Base-by-base conservation (phyloP, 148 eudicot species). In the Persicaria tinctoria region DNA sequence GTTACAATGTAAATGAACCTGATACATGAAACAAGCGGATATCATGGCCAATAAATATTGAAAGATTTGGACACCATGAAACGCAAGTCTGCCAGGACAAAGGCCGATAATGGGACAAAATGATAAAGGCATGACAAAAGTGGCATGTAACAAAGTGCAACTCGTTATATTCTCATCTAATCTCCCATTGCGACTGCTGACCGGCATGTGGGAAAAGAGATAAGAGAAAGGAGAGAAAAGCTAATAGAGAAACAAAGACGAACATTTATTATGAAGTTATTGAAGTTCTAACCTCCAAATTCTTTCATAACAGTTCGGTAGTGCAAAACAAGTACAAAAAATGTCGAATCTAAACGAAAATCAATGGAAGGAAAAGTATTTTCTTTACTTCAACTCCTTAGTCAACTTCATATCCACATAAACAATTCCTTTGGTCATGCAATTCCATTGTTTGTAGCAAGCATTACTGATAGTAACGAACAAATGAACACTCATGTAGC, bases 391-490 rank as follows among this genome's bases (percentile, higher is more conserved):
- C 38, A 64, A 9, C 6, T 64, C 46, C 8, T 14, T 41, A 14
- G 14, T n/a, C 47, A 41, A 5, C 0, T 23, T 66, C 32, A 38
- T 47, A 41, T 66, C 70, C 14, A 60, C 6, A 38, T 41, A 13
- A 27, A 23, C 68, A 38, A 60, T 23, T 60, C 68, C 68, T 60
- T 60, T 44, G 27, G 44, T 12, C 68, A 60, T 60, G 68, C 68
- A 60, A 8, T 14, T 17, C 18, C 64, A 57, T 6, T 6, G 12
- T 60, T 3, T 23, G 44, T 23, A 23, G 44, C 68, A 60, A 23
- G 68, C 68, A 20, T 23, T 27, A 20, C 14, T 23, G 44, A 60
- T 41, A 60, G 68, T 41, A 60, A 16, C 13, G 9, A 60, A 60
- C 5, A 57, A 57, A 57, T 57, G 63, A 57, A 18, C 45, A 63